Percentiles rank a stretch among this genome's conserved stretches.
These are phyloP conservation scores for Talaromyces sp. DNA, from an alignment of 2,329 filamentous ascomycete species.

Conservation along the genomic window DNA sequence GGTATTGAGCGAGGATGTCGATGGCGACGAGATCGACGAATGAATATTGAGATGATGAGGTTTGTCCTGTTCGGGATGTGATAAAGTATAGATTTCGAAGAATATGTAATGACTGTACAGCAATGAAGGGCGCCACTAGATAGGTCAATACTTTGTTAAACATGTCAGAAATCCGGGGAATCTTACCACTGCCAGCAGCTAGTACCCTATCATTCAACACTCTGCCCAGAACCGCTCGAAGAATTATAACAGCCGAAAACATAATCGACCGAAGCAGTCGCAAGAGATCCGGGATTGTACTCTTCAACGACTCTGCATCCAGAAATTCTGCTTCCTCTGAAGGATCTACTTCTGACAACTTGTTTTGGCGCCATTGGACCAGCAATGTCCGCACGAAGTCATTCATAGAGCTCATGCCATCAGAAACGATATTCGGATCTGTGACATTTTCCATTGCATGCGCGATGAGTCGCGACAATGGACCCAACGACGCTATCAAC, in stretches of 20 bases:
- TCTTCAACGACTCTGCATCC: conserved; percentile 61
- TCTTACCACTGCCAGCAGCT: conserved; percentile 50
- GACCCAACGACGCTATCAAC: conserved; percentile 58
- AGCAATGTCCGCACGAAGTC: conserved; percentile 64
- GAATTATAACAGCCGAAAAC: conserved; percentile 69
- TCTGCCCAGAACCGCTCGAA: conserved; percentile 71
- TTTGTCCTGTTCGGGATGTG: conserved; percentile 68
- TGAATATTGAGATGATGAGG: conserved; percentile 75
- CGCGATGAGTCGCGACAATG: conserved; percentile 60
- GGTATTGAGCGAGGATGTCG: conserved; percentile 73
- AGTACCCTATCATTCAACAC: conserved; percentile 56
- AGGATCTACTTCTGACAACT: conserved; percentile 68
- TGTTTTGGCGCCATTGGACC: conserved; percentile 70
- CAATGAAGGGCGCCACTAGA: conserved; percentile 60
- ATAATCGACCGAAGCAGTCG: conserved; percentile 69
- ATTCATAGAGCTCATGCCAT: conserved; percentile 58
- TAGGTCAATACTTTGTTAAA: conserved; percentile 12
- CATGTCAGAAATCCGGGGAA: conserved; percentile 4
- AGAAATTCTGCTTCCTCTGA: conserved; percentile 63
- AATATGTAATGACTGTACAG: conserved; percentile 67
- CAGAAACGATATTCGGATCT: conserved; percentile 43
- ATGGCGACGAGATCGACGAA: conserved; percentile 81
- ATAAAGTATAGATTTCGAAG: conserved; percentile 80
- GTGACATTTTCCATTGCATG: conserved; percentile 58
- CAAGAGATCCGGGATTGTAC: conserved; percentile 70